Evolutionary conservation across 768 basidiomycete genomes (phyloP).

Genomic region (Pleurotus citrinopileatus): DNA sequence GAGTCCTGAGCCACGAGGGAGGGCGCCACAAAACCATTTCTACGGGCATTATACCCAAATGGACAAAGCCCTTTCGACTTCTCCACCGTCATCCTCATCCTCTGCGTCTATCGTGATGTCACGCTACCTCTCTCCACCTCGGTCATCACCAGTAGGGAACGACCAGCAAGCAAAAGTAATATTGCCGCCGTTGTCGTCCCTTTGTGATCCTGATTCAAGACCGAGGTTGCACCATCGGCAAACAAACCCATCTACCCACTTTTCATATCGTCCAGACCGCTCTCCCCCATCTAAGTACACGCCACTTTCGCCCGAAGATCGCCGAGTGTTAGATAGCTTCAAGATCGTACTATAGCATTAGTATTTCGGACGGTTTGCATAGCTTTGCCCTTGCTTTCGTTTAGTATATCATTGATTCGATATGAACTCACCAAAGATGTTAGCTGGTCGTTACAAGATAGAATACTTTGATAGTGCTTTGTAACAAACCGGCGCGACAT

Average conservation of each 20-base stretch:
- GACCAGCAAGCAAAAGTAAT: conserved; percentile 7
- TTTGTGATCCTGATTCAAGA: conserved; percentile 16
- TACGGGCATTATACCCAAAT: conserved; percentile 1
- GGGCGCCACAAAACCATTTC: background rate
- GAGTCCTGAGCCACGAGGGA: background rate
- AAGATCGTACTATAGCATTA: conserved; percentile 42
- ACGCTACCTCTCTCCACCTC: conserved; percentile 9
- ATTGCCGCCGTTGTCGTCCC: conserved; percentile 20
- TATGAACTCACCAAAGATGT: background rate
- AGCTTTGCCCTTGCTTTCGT: background rate
- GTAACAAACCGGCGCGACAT: too few relatives aligned
- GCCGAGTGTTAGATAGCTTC: conserved; percentile 53
- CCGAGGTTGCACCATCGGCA: conserved; percentile 15
- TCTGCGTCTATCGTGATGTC: conserved; percentile 12
- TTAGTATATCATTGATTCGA: background rate
- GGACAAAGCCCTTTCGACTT: background rate
- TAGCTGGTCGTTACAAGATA: too few relatives aligned
- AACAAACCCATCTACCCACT: conserved; percentile 21
- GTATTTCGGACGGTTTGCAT: background rate
- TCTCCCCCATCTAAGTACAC: conserved; percentile 27
- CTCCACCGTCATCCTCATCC: conserved; percentile 13
- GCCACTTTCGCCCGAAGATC: conserved; percentile 54
- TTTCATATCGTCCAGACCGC: conserved; percentile 14
- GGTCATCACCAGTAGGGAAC: background rate
- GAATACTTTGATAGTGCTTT: too few relatives aligned